Conservation (phyloP, 768 basidiomycete species). For the Trametes coccinea region DNA sequence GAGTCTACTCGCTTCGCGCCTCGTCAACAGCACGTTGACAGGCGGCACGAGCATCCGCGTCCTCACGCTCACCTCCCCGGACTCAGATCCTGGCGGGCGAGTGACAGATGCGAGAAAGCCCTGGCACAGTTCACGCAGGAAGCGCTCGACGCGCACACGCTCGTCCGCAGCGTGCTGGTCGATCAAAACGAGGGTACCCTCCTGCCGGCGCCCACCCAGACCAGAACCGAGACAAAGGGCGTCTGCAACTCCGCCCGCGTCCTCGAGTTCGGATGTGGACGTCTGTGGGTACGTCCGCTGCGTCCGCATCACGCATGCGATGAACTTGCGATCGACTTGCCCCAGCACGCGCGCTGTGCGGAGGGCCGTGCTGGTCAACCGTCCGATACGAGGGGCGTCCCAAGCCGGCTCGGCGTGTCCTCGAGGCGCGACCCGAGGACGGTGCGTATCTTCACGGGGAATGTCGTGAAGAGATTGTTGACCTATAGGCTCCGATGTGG, state of each 20-base stretch:
- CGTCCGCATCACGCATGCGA: constrained; percentile 61
- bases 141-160: constrained; percentile 84
- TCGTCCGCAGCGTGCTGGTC: constrained; percentile 99
- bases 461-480: background rate
- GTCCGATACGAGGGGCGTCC: constrained; percentile 11
- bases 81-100: constrained; percentile 9
- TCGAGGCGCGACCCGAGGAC: background rate
- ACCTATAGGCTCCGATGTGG: constrained; percentile 14
- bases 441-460: background rate
- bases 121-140: constrained; percentile 71
- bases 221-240: constrained; percentile 1
- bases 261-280: constrained; percentile 6
- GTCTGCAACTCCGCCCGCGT: constrained; percentile 23
- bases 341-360: constrained; percentile 59
- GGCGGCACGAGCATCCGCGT: constrained; percentile 51
- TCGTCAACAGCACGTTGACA: constrained; percentile 63
- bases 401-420: background rate
- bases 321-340: constrained; percentile 91
- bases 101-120: constrained; percentile 50
- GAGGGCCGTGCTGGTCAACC: constrained; percentile 57
- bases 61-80: constrained; percentile 29
- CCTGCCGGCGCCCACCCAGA: constrained; percentile 15
- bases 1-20: constrained; percentile 58
- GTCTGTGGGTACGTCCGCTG: background rate
- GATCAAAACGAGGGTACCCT: constrained; percentile 63